These are phyloP conservation scores for Stenocarpella maydis DNA, from an alignment of 2,329 filamentous ascomycete species.

Conservation along the genomic window DNA sequence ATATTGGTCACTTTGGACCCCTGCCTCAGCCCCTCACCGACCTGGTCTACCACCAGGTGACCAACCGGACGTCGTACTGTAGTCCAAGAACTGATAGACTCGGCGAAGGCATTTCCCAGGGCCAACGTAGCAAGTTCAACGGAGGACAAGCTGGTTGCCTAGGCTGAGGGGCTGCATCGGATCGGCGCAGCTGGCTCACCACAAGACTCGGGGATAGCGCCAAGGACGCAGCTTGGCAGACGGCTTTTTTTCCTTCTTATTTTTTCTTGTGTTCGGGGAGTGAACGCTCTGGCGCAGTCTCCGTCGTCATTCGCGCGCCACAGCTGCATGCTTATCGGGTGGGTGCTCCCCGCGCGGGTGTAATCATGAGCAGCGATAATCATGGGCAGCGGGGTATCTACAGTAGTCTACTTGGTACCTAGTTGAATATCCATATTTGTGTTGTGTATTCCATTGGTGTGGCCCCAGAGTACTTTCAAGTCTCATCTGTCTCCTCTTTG, in stretches of 20 bases:
- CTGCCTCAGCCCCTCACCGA: neutral
- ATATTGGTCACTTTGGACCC: neutral
- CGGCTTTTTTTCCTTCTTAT: neutral
- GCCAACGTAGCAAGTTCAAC: too few species aligned
- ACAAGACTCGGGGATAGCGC: neutral
- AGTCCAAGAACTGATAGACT: neutral
- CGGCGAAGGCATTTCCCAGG: neutral
- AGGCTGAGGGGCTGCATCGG: neutral
- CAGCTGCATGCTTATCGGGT: neutral
- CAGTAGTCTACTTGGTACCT: neutral
- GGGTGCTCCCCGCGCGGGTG: conserved; percentile 10
- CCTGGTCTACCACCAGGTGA: neutral
- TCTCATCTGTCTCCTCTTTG: neutral
- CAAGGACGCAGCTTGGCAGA: neutral
- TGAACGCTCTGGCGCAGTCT: neutral
- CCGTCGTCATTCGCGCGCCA: conserved; percentile 16
- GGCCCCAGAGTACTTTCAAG: too few species aligned
- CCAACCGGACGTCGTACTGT: neutral
- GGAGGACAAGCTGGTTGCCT: neutral
- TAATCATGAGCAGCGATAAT: neutral
- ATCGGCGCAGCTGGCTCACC: conserved; percentile 10
- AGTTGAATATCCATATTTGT: neutral
- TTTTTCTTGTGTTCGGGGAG: neutral
- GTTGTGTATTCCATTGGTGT: neutral
- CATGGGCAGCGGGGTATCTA: neutral